phyloP scores from a whole-genome alignment of 1,284 basidiomycete species.

The Rhodotorula sp. region DNA sequence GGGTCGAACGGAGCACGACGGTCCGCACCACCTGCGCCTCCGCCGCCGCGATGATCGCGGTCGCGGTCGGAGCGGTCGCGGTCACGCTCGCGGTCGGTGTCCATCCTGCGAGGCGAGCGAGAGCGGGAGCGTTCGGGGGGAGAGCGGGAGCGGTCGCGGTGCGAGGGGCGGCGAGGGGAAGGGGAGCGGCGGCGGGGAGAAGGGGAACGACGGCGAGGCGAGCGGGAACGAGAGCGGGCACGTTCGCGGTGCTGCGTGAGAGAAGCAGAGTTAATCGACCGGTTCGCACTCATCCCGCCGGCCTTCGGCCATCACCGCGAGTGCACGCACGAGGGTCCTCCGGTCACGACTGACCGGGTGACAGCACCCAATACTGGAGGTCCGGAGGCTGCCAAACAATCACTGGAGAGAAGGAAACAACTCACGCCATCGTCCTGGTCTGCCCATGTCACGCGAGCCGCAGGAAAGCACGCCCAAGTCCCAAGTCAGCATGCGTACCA shows the following conservation, averaged over 20 bases:
- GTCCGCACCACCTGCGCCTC: background rate
- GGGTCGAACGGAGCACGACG: conserved; percentile 25
- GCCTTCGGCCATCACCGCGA: too few species aligned
- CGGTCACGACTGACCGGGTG: background rate
- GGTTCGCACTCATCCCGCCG: background rate
- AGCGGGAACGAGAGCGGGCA: conserved; percentile 22
- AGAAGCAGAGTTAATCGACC: background rate
- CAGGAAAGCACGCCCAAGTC: background rate
- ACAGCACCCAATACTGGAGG: background rate
- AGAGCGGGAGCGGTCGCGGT: conserved; percentile 8
- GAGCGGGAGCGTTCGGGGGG: conserved; percentile 2
- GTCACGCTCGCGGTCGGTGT: conserved; percentile 15
- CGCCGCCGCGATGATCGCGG: background rate
- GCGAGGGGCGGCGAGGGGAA: conserved; percentile 28
- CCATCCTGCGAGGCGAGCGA: conserved; percentile 4
- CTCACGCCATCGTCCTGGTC: conserved; percentile 24
- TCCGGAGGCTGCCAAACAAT: background rate
- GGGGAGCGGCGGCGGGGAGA: conserved; percentile 19
- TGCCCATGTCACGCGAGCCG: background rate
- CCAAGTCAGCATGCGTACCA: background rate
- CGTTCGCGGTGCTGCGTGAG: conserved; percentile 2
- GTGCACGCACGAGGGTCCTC: too few species aligned
- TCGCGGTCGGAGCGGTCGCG: conserved; percentile 2
- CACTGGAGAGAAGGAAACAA: background rate
- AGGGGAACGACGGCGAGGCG: conserved; percentile 8